A percentile compares a stretch with the other conserved stretches of the same genome.
Evolutionary conservation across 2,329 filamentous ascomycete species (phyloP).

Genomic region (Nigrospora osmanthi): DNA sequence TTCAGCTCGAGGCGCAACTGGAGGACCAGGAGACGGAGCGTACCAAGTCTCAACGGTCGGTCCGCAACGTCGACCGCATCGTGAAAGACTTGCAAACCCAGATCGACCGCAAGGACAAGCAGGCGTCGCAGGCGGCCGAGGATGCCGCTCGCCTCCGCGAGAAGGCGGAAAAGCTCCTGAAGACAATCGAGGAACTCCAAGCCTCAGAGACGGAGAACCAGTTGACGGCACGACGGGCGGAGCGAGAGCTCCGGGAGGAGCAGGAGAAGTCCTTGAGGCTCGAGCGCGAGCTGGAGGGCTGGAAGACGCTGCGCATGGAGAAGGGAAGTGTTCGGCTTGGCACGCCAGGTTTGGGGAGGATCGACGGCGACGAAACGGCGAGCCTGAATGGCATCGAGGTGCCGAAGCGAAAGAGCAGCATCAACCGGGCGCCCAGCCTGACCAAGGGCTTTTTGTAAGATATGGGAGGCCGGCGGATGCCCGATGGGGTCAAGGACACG

Average conservation of each 20-base stretch:
- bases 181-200: conserved; percentile 90
- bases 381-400: conserved; percentile 37
- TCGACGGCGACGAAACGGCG: conserved; percentile 29
- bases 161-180: conserved; percentile 81
- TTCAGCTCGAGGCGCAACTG: conserved; percentile 77
- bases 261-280: conserved; percentile 71
- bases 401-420: conserved; percentile 58
- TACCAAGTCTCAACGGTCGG: conserved; percentile 74
- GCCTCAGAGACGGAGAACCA: conserved; percentile 76
- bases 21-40: conserved; percentile 75
- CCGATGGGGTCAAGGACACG: too few relatives aligned
- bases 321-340: conserved; percentile 30
- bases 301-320: conserved; percentile 69
- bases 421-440: conserved; percentile 56
- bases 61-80: conserved; percentile 86
- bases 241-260: conserved; percentile 85
- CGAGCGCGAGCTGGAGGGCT: conserved; percentile 82
- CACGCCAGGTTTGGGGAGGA: conserved; percentile 22
- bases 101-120: conserved; percentile 88
- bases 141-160: conserved; percentile 82
- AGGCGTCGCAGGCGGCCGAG: conserved; percentile 70
- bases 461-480: too few relatives aligned
- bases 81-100: conserved; percentile 91
- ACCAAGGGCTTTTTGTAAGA: conserved; percentile 69
- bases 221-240: conserved; percentile 73